Evolutionary conservation across 495 filamentous ascomycete genomes (phyloP).

Genomic region (Aspergillus campestris): DNA sequence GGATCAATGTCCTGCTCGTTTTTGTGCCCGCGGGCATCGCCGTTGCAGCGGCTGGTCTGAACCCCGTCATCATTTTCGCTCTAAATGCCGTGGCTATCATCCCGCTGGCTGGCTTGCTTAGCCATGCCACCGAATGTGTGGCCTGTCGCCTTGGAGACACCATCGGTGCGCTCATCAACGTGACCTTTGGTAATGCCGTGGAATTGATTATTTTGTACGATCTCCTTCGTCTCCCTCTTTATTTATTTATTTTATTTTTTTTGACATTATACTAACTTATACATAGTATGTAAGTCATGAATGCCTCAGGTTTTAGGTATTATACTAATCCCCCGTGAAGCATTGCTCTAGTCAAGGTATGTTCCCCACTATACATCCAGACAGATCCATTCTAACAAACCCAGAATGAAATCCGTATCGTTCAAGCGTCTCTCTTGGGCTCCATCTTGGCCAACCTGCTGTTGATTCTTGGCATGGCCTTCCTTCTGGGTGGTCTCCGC

Average conservation of each 20-base stretch:
- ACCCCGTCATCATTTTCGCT: constrained; percentile 54
- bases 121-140: constrained; percentile 74
- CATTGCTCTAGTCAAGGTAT: constrained; percentile 24
- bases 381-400: constrained; percentile 16
- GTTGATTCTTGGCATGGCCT: constrained; percentile 85
- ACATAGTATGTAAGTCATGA: constrained; percentile 12
- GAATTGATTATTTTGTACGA: constrained; percentile 78
- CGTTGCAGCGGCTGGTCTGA: constrained; percentile 43
- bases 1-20: constrained; percentile 69
- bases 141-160: constrained; percentile 72
- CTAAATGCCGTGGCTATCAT: constrained; percentile 81
- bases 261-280: not conserved
- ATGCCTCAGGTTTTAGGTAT: not conserved
- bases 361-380: not conserved
- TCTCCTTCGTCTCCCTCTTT: constrained; percentile 1
- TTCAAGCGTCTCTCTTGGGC: constrained; percentile 80
- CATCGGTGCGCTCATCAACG: constrained; percentile 73
- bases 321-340: constrained; percentile 7
- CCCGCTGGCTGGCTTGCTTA: constrained; percentile 70
- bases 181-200: constrained; percentile 84
- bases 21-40: constrained; percentile 76
- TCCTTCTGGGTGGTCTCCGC: constrained; percentile 75
- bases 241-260: not conserved
- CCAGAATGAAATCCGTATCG: constrained; percentile 78
- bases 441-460: constrained; percentile 84